These are phyloP conservation scores for Cyclotella cryptica DNA, from an alignment of 108 stramenopile genomes.

Conservation along the genomic window DNA sequence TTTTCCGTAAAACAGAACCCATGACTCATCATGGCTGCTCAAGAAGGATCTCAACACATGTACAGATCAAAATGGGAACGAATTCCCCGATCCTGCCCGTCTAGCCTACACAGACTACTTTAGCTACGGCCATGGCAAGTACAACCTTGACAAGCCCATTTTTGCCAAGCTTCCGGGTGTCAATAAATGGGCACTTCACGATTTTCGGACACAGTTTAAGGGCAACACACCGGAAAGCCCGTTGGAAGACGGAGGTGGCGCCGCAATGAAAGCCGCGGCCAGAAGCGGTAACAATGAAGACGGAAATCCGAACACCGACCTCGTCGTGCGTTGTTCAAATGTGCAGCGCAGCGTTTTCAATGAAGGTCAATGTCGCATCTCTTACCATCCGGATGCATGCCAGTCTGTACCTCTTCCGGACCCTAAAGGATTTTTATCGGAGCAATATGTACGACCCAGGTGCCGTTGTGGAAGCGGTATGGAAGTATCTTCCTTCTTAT, in stretches of 20 bases:
- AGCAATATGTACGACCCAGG: conserved; percentile 7
- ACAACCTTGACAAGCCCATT: conserved; percentile 35
- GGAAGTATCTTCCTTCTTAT: conserved; percentile 36
- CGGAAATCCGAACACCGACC: neutral
- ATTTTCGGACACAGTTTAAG: conserved; percentile 30
- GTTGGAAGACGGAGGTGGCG: conserved; percentile 27
- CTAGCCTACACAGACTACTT: conserved; percentile 30
- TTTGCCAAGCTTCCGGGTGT: conserved; percentile 39
- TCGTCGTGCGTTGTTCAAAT: conserved; percentile 43
- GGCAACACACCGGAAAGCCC: conserved; percentile 32
- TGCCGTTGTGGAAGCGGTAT: neutral
- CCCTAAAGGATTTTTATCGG: neutral
- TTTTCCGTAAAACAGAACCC: neutral
- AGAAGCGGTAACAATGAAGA: conserved; percentile 17
- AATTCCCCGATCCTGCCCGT: conserved; percentile 31
- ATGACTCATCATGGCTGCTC: conserved; percentile 31
- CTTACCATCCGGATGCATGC: conserved; percentile 36
- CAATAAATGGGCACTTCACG: conserved; percentile 45
- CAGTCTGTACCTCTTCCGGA: conserved; percentile 8
- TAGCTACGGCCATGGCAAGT: conserved; percentile 35
- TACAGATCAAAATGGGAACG: conserved; percentile 26
- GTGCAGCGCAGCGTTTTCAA: conserved; percentile 33
- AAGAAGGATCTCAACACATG: conserved; percentile 26
- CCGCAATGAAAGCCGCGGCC: conserved; percentile 10
- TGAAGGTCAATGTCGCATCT: conserved; percentile 27